These are phyloP conservation scores for Hypoxylon sp. DNA, from an alignment of 2,329 filamentous ascomycete genomes.

Conservation along the genomic window DNA sequence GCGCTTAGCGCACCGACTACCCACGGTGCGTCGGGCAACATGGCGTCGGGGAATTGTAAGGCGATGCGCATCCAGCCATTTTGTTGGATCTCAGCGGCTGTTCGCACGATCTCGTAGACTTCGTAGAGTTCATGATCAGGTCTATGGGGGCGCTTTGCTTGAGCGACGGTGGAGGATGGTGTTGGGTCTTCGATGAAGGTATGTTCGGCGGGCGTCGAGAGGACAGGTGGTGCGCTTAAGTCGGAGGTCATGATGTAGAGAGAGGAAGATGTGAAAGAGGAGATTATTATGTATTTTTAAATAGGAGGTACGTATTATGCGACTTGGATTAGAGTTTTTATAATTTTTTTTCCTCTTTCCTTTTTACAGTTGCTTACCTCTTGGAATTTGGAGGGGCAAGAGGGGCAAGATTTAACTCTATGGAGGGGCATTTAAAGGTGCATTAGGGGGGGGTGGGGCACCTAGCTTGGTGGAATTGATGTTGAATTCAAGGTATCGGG, in stretches of 20 bases:
- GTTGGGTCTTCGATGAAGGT: slow-evolving; percentile 62
- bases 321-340: no score
- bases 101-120: slow-evolving; percentile 87
- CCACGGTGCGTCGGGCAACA: slow-evolving; percentile 85
- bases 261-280: no score
- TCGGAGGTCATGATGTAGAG: slow-evolving; percentile 57
- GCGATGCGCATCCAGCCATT: slow-evolving; percentile 80
- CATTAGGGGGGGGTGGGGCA: no score
- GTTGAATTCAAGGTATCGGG: no score
- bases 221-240: slow-evolving; percentile 63
- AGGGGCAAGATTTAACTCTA: no score
- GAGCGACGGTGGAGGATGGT: slow-evolving; percentile 41
- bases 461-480: no score
- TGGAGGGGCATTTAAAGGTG: no score
- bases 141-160: slow-evolving; percentile 45
- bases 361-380: no score
- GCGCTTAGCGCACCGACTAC: slow-evolving; percentile 72
- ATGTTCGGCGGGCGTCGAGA: slow-evolving; percentile 70
- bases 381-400: slow-evolving; percentile 7
- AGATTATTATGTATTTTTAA: no score
- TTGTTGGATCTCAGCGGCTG: slow-evolving; percentile 76
- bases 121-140: slow-evolving; percentile 74
- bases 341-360: no score
- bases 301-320: not conserved
- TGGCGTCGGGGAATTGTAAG: slow-evolving; percentile 94